Evolutionary conservation across 495 filamentous ascomycete species (phyloP), one percentile per base, ranked within the genome.

Genomic region (Neurospora cerealis): DNA sequence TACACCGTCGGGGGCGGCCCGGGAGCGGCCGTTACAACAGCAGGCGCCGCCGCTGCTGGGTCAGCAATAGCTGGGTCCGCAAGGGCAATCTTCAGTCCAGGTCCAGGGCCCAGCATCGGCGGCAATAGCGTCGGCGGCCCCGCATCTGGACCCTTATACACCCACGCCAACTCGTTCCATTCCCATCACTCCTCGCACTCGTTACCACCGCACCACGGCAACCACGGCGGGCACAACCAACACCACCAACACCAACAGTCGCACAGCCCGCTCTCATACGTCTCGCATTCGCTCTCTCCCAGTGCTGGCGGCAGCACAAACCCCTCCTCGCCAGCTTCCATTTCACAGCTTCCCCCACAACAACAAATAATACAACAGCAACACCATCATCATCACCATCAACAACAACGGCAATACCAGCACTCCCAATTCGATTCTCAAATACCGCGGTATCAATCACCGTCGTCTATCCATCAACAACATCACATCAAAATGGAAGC

Each of bases 401-500:
- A 73, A 36, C 82, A 7, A 73, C 77, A 72, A 71, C 74, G 74
- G 77, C 75, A 72, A 72, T 66, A 77, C 77, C 80, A 74, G 19
- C 77, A 70, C 21, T 74, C 73, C 73, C 60, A 72, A 41, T 73
- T 75, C 75, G 74, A 75, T 75, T 75, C 62, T 72, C 76, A 38
- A 72, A 19, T 72, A 73, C 73, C 74, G 74, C 75, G 32, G 2
- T 34, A 66, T 32, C 54, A 70, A 71, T 46, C 69, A 62, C 40
- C 75, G 48, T 69, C 74, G 70, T 36, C 73, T 38, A 71, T 72
- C 5, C 70, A 66, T 42, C 66, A 74, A 69, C 70, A 66, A 70
- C 66, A 66, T 4, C 54, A 66, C 54, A 73, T 80, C 78, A 85
- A 85, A 76, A 87, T 87, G 79, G 82, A 83, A 40, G 73, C 76